Conservation (phyloP, 2,329 filamentous ascomycete species). For the Penicillium capsulatum region DNA sequence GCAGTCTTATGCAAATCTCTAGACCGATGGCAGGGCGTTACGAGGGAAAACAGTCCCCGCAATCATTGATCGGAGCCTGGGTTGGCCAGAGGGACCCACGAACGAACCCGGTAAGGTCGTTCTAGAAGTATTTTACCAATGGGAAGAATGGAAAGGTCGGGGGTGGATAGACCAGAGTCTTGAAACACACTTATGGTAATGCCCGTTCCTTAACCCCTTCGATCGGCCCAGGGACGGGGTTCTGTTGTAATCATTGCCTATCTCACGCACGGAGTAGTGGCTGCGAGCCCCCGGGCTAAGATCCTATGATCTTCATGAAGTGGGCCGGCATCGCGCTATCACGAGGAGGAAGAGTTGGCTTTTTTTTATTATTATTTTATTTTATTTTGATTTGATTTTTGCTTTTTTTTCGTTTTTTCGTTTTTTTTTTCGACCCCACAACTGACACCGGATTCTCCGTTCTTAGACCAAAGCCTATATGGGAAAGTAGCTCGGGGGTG, state of each 20-base stretch:
- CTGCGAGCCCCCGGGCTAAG: conserved; percentile 3
- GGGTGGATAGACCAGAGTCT: not conserved
- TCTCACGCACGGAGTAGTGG: conserved; percentile 6
- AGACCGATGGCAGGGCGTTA: conserved; percentile 14
- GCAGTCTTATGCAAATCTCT: conserved; percentile 13
- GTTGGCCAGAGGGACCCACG: conserved; percentile 14
- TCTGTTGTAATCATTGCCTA: conserved; percentile 13
- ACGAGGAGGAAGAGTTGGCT: conserved; percentile 7
- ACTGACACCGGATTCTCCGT: conserved; percentile 17
- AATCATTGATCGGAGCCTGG: conserved; percentile 14
- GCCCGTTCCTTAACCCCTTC: conserved; percentile 7
- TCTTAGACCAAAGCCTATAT: conserved; percentile 14
- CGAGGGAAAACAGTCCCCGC: conserved; percentile 16
- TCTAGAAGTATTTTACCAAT: conserved; percentile 21
- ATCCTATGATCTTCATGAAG: conserved; percentile 20
- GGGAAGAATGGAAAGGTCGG: not conserved
- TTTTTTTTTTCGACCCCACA: conserved; percentile 15
- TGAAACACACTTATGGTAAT: conserved; percentile 12
- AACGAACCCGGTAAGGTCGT: conserved; percentile 14
- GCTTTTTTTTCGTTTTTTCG: too few relatives aligned
- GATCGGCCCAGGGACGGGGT: conserved; percentile 1
- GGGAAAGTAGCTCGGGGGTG: conserved; percentile 8
- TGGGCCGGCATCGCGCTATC: conserved; percentile 17
- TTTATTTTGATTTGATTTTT: too few relatives aligned
- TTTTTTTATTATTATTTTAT: conserved; percentile 13